Percentiles rank a stretch among this genome's conserved stretches.
Conservation (phyloP, 2,329 filamentous ascomycete genomes). For the Beauveria asiatica region DNA sequence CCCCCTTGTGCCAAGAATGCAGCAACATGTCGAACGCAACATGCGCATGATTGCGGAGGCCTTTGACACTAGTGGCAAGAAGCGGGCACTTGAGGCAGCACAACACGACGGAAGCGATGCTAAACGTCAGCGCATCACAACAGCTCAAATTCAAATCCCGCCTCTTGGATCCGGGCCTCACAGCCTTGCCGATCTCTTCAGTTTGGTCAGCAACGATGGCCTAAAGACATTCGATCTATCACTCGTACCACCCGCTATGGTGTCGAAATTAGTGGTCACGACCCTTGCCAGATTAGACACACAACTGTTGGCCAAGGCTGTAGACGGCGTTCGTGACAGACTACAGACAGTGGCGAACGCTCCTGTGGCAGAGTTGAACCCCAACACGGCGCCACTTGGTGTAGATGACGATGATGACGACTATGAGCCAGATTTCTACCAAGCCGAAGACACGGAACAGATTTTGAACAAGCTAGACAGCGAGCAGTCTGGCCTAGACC, state of each 20-base stretch:
- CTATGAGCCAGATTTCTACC: conserved; percentile 81
- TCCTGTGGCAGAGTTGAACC: conserved; percentile 40
- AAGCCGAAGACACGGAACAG: conserved; percentile 69
- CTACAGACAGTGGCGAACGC: conserved; percentile 36
- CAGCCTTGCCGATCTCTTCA: conserved; percentile 77
- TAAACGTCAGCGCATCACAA: conserved; percentile 68
- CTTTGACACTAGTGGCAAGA: conserved; percentile 70
- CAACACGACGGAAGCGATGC: conserved; percentile 65
- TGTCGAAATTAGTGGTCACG: conserved; percentile 73
- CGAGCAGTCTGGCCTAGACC: conserved; percentile 42
- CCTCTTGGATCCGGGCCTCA: conserved; percentile 68
- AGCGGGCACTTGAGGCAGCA: conserved; percentile 64
- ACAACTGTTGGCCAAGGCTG: conserved; percentile 59
- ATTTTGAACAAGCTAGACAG: conserved; percentile 69
- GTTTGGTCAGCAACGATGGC: conserved; percentile 64
- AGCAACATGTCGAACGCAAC: conserved; percentile 77
- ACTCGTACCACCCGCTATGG: conserved; percentile 63
- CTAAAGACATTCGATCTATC: conserved; percentile 77
- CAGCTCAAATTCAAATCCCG: conserved; percentile 46
- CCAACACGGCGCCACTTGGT: conserved; percentile 51
- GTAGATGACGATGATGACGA: conserved; percentile 77
- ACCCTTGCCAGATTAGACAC: conserved; percentile 66
- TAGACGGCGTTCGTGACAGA: conserved; percentile 53
- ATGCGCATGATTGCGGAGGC: conserved; percentile 70
- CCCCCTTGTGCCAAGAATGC: conserved; percentile 66